These are phyloP conservation scores for Butyriboletus loyo DNA, from an alignment of 768 basidiomycete genomes.

Conservation along the genomic window DNA sequence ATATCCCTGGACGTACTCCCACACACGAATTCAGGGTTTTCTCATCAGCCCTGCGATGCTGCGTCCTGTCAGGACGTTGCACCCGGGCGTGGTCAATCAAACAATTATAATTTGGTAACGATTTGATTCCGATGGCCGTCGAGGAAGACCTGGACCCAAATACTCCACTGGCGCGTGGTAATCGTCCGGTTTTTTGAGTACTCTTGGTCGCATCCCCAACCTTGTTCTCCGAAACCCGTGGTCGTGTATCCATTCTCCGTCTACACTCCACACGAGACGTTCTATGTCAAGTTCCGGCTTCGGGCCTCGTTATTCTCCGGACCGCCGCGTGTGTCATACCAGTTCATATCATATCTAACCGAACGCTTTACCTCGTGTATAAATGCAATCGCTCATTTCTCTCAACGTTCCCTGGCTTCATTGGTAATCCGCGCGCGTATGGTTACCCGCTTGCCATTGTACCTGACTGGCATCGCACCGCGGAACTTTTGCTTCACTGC, in stretches of 20 bases:
- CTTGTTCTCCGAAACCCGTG: conserved; percentile 18
- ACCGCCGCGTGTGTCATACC: conserved; percentile 6
- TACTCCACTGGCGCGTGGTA: conserved; percentile 28
- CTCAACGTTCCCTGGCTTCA: conserved; percentile 5
- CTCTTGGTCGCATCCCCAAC: background rate
- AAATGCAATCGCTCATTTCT: conserved; percentile 11
- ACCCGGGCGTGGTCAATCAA: conserved; percentile 9
- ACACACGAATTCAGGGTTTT: conserved; percentile 23
- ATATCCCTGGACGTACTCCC: conserved; percentile 11
- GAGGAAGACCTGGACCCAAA: conserved; percentile 26
- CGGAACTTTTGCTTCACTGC: conserved; percentile 7
- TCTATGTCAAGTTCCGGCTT: conserved; percentile 16
- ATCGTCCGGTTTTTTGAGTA: conserved; percentile 19
- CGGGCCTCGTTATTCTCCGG: conserved; percentile 24
- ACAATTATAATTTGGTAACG: conserved; percentile 23
- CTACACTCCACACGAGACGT: background rate
- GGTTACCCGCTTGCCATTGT: conserved; percentile 15
- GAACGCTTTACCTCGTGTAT: conserved; percentile 10
- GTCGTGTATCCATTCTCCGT: conserved; percentile 1
- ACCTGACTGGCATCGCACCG: conserved; percentile 21
- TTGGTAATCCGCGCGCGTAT: conserved; percentile 1
- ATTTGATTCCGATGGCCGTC: conserved; percentile 7
- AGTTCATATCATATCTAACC: conserved; percentile 28
- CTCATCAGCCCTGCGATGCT: conserved; percentile 19
- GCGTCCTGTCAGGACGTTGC: conserved; percentile 14